Conservation (phyloP, 495 filamentous ascomycete species). For the Neurospora sp. region DNA sequence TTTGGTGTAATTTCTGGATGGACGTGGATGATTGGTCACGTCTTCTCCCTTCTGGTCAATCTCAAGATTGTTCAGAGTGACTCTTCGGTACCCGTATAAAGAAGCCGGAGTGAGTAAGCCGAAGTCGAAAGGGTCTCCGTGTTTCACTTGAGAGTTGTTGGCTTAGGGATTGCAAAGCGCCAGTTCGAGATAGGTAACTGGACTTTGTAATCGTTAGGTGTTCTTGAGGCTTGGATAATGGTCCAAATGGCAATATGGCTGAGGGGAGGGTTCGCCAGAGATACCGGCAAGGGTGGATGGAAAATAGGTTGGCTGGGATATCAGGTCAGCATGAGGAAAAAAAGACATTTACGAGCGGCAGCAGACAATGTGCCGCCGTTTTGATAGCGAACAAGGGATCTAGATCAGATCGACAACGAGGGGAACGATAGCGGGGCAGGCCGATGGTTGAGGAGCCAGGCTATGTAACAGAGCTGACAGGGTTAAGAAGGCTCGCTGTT, state of each 20-base stretch:
- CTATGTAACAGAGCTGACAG: background rate
- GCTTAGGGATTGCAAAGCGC: background rate
- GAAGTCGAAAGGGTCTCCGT: background rate
- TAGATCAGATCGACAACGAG: background rate
- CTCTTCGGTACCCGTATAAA: background rate
- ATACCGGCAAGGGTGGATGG: background rate
- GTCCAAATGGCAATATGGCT: background rate
- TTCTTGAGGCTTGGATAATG: background rate
- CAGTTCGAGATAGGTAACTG: background rate
- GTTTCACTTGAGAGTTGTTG: background rate
- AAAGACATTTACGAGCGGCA: background rate
- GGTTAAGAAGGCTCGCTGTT: background rate
- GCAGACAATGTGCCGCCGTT: background rate
- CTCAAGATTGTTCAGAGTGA: background rate
- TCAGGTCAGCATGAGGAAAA: background rate
- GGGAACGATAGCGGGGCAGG: background rate
- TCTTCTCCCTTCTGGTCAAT: background rate
- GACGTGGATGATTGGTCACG: background rate
- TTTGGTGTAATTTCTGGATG: background rate
- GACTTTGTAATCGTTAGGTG: background rate
- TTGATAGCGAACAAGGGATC: background rate
- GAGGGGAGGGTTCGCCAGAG: background rate
- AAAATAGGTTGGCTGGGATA: background rate
- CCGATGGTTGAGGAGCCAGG: background rate
- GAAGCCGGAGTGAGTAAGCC: background rate